Percentiles rank a stretch among this genome's conserved stretches.
phyloP scores from a whole-genome alignment of 2,329 filamentous ascomycete genomes.

The Epichloe sibirici region DNA sequence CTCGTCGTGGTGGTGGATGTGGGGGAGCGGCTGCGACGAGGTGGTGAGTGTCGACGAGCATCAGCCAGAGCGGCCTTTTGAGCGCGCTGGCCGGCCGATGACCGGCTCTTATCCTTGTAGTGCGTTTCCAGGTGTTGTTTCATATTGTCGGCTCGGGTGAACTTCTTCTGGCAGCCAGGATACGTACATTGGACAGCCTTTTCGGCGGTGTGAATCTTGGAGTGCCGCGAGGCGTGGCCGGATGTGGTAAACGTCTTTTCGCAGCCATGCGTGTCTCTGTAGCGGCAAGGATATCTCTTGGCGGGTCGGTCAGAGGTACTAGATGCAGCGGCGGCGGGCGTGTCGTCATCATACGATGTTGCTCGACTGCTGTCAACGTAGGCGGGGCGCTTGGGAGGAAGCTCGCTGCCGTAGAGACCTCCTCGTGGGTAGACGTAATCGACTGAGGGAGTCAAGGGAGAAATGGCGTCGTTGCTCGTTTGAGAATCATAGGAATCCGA shows the following conservation, averaged over 20 bases:
- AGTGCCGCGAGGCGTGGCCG: slow-evolving; percentile 72
- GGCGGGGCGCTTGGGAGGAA: slow-evolving; percentile 26
- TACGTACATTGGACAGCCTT: slow-evolving; percentile 61
- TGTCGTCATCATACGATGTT: slow-evolving; percentile 40
- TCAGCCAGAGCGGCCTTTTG: slow-evolving; percentile 22
- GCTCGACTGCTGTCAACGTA: slow-evolving; percentile 33
- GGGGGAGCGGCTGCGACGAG: slow-evolving; percentile 20
- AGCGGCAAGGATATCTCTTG: slow-evolving; percentile 65
- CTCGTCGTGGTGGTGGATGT: slow-evolving; percentile 7
- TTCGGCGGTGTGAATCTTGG: slow-evolving; percentile 73
- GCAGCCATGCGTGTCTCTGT: slow-evolving; percentile 58
- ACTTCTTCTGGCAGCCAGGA: slow-evolving; percentile 63
- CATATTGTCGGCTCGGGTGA: slow-evolving; percentile 78
- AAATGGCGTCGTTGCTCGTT: slow-evolving; percentile 39
- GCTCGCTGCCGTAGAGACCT: slow-evolving; percentile 26
- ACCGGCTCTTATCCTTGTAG: slow-evolving; percentile 47
- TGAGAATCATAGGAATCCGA: slow-evolving; percentile 52
- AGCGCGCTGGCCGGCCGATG: slow-evolving; percentile 23
- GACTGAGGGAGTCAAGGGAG: slow-evolving; percentile 42
- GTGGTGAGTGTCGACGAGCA: slow-evolving; percentile 19
- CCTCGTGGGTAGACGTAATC: slow-evolving; percentile 28
- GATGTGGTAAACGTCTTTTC: slow-evolving; percentile 75
- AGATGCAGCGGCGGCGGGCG: slow-evolving; percentile 20
- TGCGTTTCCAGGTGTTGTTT: slow-evolving; percentile 74
- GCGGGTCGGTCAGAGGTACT: slow-evolving; percentile 31